A percentile compares a stretch with the other conserved stretches of the same genome.
Evolutionary conservation across 2,329 filamentous ascomycete genomes (phyloP).

Genomic region (Emergomyces africanus): DNA sequence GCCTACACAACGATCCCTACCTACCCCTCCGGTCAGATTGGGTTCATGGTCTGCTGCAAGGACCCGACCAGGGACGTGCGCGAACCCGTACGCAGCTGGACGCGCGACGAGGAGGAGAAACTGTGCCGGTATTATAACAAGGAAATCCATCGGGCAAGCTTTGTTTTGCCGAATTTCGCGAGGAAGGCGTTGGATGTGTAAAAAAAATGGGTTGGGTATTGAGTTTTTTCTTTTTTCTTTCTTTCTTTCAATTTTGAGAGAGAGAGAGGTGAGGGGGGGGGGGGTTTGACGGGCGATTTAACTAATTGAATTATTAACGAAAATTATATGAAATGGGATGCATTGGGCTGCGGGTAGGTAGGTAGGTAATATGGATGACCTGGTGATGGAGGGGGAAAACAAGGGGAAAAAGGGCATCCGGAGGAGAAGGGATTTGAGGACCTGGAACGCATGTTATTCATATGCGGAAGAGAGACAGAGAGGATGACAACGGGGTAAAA

Average conservation of each 20-base stretch:
- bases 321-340: too few relatives aligned
- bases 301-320: too few relatives aligned
- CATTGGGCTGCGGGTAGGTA: too few relatives aligned
- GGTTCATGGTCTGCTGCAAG: constrained; percentile 99
- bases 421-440: too few relatives aligned
- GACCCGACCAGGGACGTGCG: constrained; percentile 71
- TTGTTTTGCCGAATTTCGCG: constrained; percentile 87
- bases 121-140: constrained; percentile 95
- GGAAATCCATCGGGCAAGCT: constrained; percentile 90
- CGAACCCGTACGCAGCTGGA: constrained; percentile 71
- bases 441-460: too few relatives aligned
- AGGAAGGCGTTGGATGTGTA: constrained; percentile 48
- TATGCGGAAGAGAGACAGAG: too few relatives aligned
- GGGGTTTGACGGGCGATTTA: too few relatives aligned
- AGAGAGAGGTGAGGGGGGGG: too few relatives aligned
- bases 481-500: too few relatives aligned
- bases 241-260: background rate
- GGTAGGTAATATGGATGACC: too few relatives aligned
- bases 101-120: constrained; percentile 77
- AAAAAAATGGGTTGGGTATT: background rate
- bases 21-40: constrained; percentile 97
- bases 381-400: too few relatives aligned
- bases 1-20: constrained; percentile 97
- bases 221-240: background rate
- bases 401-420: too few relatives aligned